Evolutionary conservation across 805 yeast genomes (phyloP).

Genomic region (Saccharomyces cerevisiae): DNA sequence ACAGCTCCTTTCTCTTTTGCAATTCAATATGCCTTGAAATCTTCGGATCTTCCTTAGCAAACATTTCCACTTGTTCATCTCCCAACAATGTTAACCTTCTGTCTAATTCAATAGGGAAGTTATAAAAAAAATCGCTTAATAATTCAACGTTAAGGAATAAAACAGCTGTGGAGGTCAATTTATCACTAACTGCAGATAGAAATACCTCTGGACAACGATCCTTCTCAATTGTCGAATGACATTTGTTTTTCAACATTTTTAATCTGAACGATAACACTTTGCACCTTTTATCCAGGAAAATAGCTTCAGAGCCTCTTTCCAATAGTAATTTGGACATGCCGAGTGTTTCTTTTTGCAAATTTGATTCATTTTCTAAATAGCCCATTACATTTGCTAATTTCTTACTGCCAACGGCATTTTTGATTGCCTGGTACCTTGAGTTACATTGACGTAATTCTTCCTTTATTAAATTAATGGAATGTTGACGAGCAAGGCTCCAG

Average conservation of each 20-base stretch:
- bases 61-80: constrained; percentile 70
- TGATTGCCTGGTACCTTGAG: constrained; percentile 48
- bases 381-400: constrained; percentile 77
- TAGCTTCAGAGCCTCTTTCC: constrained; percentile 74
- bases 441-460: constrained; percentile 85
- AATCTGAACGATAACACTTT: constrained; percentile 65
- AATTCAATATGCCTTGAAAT: constrained; percentile 84
- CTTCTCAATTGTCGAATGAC: constrained; percentile 71
- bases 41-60: constrained; percentile 93
- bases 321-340: constrained; percentile 77
- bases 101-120: constrained; percentile 91
- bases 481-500: constrained; percentile 78
- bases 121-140: constrained; percentile 88
- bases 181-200: constrained; percentile 84
- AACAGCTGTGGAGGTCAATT: constrained; percentile 87
- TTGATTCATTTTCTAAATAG: constrained; percentile 40
- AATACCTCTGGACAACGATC: constrained; percentile 93
- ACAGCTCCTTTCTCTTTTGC: constrained; percentile 83
- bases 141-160: constrained; percentile 88
- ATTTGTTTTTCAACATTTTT: constrained; percentile 63
- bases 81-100: constrained; percentile 53
- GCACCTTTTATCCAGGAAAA: constrained; percentile 67
- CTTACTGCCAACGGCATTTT: constrained; percentile 69
- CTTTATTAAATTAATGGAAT: constrained; percentile 59
- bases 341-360: constrained; percentile 52